Percentiles rank a stretch among this genome's conserved stretches.
Evolutionary conservation across 257 asterid species (phyloP).

Genomic region (Penstemon barbatus): DNA sequence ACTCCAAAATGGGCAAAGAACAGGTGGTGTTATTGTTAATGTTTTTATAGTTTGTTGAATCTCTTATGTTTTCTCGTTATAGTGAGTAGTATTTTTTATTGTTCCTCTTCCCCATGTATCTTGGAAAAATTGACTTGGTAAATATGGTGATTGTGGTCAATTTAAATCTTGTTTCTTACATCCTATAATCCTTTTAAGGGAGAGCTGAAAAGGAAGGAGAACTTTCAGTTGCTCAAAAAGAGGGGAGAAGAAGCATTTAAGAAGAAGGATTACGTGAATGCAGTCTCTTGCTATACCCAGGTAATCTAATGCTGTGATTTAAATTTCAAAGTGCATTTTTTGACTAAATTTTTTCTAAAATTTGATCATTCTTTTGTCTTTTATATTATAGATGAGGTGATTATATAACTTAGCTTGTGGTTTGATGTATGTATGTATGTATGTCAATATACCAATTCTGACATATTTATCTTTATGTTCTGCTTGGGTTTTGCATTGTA

Average conservation of each 20-base stretch:
- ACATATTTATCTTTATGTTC: neutral
- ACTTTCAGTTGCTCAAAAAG: conserved; percentile 4
- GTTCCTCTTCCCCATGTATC: too few species aligned
- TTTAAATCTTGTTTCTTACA: too few species aligned
- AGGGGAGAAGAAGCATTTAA: conserved; percentile 1
- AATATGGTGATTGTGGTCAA: too few species aligned
- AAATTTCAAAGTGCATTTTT: neutral
- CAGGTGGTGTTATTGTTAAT: conserved; percentile 17
- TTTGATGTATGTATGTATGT: neutral
- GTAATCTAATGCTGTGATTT: neutral
- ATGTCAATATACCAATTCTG: neutral
- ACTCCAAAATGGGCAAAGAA: conserved; percentile 16
- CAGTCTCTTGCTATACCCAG: conserved; percentile 15
- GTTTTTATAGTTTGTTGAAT: too few species aligned
- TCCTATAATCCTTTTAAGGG: neutral
- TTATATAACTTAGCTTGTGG: neutral
- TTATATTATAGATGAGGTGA: neutral
- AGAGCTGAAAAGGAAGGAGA: conserved; percentile 6
- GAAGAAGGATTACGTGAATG: conserved; percentile 1
- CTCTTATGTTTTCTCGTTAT: too few species aligned
- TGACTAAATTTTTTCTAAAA: neutral
- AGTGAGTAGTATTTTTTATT: too few species aligned
- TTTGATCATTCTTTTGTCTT: neutral
- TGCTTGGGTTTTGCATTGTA: neutral
- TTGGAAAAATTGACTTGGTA: too few species aligned